Conservation (phyloP, 768 basidiomycete genomes). For the Psilocybe cubensis region DNA sequence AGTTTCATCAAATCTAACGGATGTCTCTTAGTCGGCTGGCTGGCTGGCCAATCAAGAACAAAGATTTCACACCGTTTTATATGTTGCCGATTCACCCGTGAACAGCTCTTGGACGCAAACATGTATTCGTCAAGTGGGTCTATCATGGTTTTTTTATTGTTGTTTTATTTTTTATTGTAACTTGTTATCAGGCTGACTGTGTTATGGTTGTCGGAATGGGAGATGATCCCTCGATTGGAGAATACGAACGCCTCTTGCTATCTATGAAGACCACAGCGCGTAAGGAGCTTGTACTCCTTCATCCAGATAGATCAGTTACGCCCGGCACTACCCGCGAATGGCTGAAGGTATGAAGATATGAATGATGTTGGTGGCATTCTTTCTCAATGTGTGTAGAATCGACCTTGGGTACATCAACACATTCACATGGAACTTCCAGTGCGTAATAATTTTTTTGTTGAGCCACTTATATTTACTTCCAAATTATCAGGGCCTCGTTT, state of each 20-base stretch:
- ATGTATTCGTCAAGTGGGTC: slow-evolving; percentile 85
- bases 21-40: slow-evolving; percentile 44
- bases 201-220: slow-evolving; percentile 95
- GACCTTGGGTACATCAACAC: slow-evolving; percentile 96
- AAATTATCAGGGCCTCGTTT: slow-evolving; percentile 62
- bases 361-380: too few relatives aligned
- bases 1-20: background rate
- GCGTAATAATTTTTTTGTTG: slow-evolving; percentile 22
- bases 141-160: too few relatives aligned
- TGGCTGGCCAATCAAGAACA: slow-evolving; percentile 98
- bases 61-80: slow-evolving; percentile 89
- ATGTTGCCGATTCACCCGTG: slow-evolving; percentile 95
- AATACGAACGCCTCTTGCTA: slow-evolving; percentile 91
- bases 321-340: slow-evolving; percentile 95
- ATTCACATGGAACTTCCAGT: slow-evolving; percentile 93
- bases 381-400: too few relatives aligned
- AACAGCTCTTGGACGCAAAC: slow-evolving; percentile 98
- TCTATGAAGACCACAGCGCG: slow-evolving; percentile 99
- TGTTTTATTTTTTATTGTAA: background rate
- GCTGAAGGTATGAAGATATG: slow-evolving; percentile 75
- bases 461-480: background rate
- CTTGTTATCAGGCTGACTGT: slow-evolving; percentile 73
- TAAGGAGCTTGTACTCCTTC: slow-evolving; percentile 93
- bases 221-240: slow-evolving; percentile 88
- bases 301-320: slow-evolving; percentile 86